A percentile compares a stretch with the other conserved stretches of the same genome.
Conservation (phyloP, 2,329 filamentous ascomycete genomes). For the Ambrosiella xylebori region DNA sequence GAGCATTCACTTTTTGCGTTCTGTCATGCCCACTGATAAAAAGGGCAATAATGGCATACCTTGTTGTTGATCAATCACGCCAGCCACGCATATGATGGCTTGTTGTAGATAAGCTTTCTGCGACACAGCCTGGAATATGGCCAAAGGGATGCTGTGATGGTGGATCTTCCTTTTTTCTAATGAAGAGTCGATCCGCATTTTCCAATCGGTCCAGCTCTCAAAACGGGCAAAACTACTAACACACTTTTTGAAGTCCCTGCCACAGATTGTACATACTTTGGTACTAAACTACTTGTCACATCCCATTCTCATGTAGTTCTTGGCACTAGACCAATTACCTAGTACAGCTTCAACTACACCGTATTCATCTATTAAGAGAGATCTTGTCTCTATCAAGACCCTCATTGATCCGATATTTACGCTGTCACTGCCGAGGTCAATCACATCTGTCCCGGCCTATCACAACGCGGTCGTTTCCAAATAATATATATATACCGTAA, state of each 20-base stretch:
- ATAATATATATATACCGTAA: neutral
- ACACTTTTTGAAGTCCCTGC: neutral
- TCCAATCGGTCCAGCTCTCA: neutral
- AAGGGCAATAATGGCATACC: too few species aligned
- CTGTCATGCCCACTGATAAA: too few species aligned
- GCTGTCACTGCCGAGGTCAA: neutral
- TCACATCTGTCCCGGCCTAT: neutral
- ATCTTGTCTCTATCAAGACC: neutral
- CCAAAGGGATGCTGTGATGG: neutral
- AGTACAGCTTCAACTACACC: too few species aligned
- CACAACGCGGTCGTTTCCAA: neutral
- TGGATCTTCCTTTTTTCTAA: neutral
- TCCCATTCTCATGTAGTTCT: too few species aligned
- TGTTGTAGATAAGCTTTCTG: too few species aligned
- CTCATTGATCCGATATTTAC: neutral
- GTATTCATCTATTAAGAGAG: neutral
- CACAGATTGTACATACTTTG: too few species aligned
- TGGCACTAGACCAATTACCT: too few species aligned
- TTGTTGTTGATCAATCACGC: too few species aligned
- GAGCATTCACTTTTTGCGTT: neutral
- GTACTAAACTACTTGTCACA: too few species aligned
- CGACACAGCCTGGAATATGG: too few species aligned
- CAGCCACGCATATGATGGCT: too few species aligned
- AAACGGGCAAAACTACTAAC: slow-evolving; percentile 1
- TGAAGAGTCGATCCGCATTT: neutral